A percentile compares a stretch with the other conserved stretches of the same genome.
phyloP scores from a whole-genome alignment of 805 yeast species.

The Candida sithepensis region DNA sequence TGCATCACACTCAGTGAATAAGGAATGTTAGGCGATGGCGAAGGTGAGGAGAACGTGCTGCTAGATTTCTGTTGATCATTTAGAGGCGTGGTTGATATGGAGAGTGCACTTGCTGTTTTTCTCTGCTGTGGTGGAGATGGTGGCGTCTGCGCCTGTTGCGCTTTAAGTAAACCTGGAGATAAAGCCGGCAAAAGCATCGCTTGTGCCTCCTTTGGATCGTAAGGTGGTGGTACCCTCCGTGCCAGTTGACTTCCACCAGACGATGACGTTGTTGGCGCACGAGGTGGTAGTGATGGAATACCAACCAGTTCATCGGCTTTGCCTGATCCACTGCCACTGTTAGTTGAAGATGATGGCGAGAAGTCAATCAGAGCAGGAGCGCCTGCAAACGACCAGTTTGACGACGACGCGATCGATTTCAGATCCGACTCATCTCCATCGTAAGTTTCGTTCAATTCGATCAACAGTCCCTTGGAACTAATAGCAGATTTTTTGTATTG shows the following conservation, averaged over 20 bases:
- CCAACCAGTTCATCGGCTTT: not conserved
- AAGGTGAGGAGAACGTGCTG: too few relatives aligned
- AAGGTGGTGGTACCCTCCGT: conserved; percentile 24
- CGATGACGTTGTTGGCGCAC: conserved; percentile 9
- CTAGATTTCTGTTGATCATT: too few relatives aligned
- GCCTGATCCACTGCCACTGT: conserved; percentile 11
- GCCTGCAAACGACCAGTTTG: conserved; percentile 20
- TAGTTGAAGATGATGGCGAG: conserved; percentile 9
- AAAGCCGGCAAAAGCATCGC: conserved; percentile 23
- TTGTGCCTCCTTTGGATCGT: conserved; percentile 16
- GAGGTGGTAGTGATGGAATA: conserved; percentile 9
- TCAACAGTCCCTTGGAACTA: conserved; percentile 15
- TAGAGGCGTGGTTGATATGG: not conserved
- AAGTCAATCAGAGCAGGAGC: conserved; percentile 24
- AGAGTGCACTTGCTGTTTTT: not conserved
- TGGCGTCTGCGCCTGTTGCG: conserved; percentile 7
- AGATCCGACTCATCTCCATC: conserved; percentile 8
- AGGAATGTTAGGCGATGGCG: not conserved
- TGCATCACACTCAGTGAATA: conserved; percentile 25
- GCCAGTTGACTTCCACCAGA: not conserved
- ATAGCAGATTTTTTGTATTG: conserved; percentile 40
- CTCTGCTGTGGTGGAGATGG: conserved; percentile 1
- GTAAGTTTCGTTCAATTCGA: conserved; percentile 30
- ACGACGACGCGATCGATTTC: conserved; percentile 10
- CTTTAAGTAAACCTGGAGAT: conserved; percentile 15